Evolutionary conservation across 1,284 basidiomycete genomes (phyloP).

Genomic region (Wallemia hederae): DNA sequence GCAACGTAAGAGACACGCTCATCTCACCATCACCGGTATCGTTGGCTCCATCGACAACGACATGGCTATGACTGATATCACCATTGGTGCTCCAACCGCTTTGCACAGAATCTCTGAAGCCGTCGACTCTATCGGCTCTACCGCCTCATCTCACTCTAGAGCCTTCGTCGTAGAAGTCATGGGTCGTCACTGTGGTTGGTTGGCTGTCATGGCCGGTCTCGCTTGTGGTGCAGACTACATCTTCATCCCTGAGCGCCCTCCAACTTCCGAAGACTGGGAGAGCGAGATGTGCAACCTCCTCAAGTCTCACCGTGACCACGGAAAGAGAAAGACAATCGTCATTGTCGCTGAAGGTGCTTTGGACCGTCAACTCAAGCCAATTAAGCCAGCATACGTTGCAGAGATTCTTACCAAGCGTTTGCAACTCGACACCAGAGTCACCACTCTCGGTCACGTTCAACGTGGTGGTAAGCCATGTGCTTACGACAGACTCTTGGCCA

Average conservation of each 20-base stretch:
- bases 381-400: constrained; percentile 70
- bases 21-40: constrained; percentile 84
- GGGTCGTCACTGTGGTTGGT: constrained; percentile 95
- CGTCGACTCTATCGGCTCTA: constrained; percentile 93
- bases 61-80: constrained; percentile 90
- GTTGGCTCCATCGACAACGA: constrained; percentile 98
- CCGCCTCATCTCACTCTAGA: constrained; percentile 76
- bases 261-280: constrained; percentile 51
- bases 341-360: constrained; percentile 91
- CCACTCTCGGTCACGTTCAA: constrained; percentile 93
- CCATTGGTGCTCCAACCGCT: constrained; percentile 85
- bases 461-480: constrained; percentile 80
- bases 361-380: constrained; percentile 61
- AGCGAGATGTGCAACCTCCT: constrained; percentile 73
- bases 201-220: constrained; percentile 73
- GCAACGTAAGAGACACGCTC: constrained; percentile 37
- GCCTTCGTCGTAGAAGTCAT: constrained; percentile 98
- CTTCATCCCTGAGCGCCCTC: constrained; percentile 84
- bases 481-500: constrained; percentile 72
- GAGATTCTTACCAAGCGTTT: constrained; percentile 57
- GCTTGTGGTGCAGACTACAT: constrained; percentile 89
- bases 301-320: constrained; percentile 54
- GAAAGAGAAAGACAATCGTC: constrained; percentile 93
- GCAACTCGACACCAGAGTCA: constrained; percentile 81
- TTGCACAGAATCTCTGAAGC: constrained; percentile 89